Evolutionary conservation across 129 eudicot genomes (phyloP), one percentile per base, ranked within the genome.

Genomic region (Chrysanthemum lavandulifolium): DNA sequence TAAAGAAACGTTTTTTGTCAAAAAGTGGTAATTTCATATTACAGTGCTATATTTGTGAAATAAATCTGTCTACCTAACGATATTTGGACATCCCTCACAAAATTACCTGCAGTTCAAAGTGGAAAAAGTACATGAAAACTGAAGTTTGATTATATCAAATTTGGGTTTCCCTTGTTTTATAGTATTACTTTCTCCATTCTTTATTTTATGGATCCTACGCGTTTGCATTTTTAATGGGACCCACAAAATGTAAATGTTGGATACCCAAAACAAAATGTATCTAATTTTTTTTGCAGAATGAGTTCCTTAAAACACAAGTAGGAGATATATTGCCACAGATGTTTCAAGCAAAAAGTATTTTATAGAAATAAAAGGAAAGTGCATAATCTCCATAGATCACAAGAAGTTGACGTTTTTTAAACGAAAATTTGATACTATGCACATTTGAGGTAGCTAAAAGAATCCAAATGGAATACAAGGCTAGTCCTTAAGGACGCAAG

Each of bases 71-170:
- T 88, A 90, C 99, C 97, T 95, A 95, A 74, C 65, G 99, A 83
- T 81, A 84, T 81, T 90, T 90, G 97, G 77, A 85, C 96, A 84
- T 94, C 96, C 86, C 86, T 94, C 84, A 94, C 43, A 88, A 90
- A 85, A 80, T 88, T 73, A 94, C 97, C 97, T 94, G 97, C 99
- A 94, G 77, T 89, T 84, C 82, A 75, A 84, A 82, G 77, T 82
- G 72, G 73, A 85, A 79, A 78, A 82, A 67, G 78, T 43, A 87
- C 86, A 73, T 85, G 90, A 36, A 58, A 51, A 67, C 56, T 64
- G 62, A 68, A 75, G 53, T 74, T 67, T 71, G 58, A 54, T 73
- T 67, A 36, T 57, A 73, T 29, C 36, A 63, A 56, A 75, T 77
- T 33, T 10, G 65, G 31, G 48, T 51, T 12, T 54, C 65, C 21